Evolutionary conservation across 1,284 basidiomycete species (phyloP).

Genomic region (Cystobasidium sp.): DNA sequence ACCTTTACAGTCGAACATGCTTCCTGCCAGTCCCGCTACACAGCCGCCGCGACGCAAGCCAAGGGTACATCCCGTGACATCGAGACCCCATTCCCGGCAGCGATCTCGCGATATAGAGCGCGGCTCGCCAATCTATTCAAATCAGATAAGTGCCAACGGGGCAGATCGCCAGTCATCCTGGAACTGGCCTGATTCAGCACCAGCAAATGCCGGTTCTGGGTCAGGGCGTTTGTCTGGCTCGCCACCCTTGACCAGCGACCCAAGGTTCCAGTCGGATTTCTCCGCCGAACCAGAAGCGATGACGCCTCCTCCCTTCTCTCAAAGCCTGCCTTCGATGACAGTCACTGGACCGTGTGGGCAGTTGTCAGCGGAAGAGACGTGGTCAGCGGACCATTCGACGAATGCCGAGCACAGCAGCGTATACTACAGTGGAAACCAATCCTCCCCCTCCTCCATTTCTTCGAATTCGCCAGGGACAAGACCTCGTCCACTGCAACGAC

Average conservation of each 20-base stretch:
- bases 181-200: constrained; percentile 4
- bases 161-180: neutral
- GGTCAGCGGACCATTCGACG: neutral
- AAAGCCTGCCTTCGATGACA: neutral
- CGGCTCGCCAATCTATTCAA: constrained; percentile 30
- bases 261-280: neutral
- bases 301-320: neutral
- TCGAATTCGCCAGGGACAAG: neutral
- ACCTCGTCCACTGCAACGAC: neutral
- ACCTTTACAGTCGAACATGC: neutral
- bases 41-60: constrained; percentile 8
- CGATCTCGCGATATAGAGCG: constrained; percentile 39
- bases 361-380: neutral
- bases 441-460: neutral
- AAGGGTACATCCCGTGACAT: constrained; percentile 15
- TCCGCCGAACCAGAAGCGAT: neutral
- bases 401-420: neutral
- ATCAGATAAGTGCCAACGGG: neutral
- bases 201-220: neutral
- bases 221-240: neutral
- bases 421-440: neutral
- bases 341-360: constrained; percentile 3
- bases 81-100: constrained; percentile 19
- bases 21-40: neutral
- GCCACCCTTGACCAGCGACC: neutral